phyloP scores from a whole-genome alignment of 306 rosid genomes.

The Purshia tridentata region DNA sequence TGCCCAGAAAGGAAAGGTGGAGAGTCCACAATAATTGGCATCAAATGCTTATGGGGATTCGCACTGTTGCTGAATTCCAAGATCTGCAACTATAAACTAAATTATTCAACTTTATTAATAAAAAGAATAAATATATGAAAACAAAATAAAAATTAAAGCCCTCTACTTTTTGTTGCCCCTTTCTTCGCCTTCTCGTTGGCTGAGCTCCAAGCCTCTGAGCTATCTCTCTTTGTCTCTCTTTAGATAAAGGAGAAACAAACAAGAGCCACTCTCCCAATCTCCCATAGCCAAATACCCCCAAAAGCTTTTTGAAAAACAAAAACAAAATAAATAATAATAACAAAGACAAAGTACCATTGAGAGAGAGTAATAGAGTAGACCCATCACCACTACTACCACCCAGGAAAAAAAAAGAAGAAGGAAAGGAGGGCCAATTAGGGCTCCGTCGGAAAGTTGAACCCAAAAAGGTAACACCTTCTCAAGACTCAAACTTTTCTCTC shows the following conservation, averaged over 20 bases:
- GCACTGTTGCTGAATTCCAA: constrained; percentile 96
- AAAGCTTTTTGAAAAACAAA: neutral
- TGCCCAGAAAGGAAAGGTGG: constrained; percentile 59
- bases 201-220: constrained; percentile 33
- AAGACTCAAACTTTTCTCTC: constrained; percentile 34
- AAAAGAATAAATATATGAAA: neutral
- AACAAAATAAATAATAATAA: neutral
- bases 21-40: constrained; percentile 97
- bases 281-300: constrained; percentile 5
- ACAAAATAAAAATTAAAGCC: constrained; percentile 1
- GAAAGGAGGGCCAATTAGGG: constrained; percentile 48
- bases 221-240: constrained; percentile 48
- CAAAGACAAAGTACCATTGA: constrained; percentile 24
- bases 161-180: constrained; percentile 9
- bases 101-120: constrained; percentile 7
- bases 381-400: neutral
- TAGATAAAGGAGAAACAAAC: constrained; percentile 27
- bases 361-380: neutral
- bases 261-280: neutral
- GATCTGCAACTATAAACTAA: constrained; percentile 52
- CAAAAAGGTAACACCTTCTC: constrained; percentile 44
- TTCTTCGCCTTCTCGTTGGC: constrained; percentile 53
- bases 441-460: constrained; percentile 73
- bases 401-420: neutral
- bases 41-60: constrained; percentile 99